Evolutionary conservation across 139 green algal genomes (phyloP).

Genomic region (Medakamo hakoo): DNA sequence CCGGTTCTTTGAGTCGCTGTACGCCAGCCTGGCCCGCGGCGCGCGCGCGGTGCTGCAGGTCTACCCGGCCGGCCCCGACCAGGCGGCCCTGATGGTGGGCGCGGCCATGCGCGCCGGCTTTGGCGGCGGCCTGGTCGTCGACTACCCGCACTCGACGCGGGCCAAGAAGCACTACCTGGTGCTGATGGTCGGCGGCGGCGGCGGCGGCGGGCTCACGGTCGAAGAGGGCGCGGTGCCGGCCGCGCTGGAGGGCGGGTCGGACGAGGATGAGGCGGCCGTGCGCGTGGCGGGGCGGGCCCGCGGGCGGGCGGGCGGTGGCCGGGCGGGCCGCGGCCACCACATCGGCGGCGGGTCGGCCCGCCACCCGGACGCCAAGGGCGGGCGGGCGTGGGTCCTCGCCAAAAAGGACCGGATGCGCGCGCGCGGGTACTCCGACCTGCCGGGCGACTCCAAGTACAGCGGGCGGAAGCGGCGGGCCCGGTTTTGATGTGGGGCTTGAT

Average conservation of each 20-base stretch:
- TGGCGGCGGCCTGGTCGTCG: slow-evolving; percentile 84
- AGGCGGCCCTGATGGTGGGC: slow-evolving; percentile 82
- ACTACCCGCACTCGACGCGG: slow-evolving; percentile 83
- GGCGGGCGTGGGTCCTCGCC: neutral
- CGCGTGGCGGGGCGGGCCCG: slow-evolving; percentile 6
- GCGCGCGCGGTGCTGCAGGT: slow-evolving; percentile 66
- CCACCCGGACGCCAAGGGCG: neutral
- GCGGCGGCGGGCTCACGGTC: too few relatives aligned
- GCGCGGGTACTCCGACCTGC: neutral
- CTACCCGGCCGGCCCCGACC: slow-evolving; percentile 37
- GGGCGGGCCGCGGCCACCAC: too few relatives aligned
- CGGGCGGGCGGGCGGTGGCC: too few relatives aligned
- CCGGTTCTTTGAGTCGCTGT: slow-evolving; percentile 81
- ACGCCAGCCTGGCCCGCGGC: slow-evolving; percentile 55
- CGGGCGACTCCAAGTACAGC: neutral
- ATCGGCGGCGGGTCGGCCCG: too few relatives aligned
- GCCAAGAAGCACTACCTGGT: slow-evolving; percentile 97
- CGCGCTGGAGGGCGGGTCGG: slow-evolving; percentile 10
- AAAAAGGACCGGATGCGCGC: neutral
- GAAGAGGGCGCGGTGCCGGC: slow-evolving; percentile 17
- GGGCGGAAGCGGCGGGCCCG: neutral
- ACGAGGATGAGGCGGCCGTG: slow-evolving; percentile 13
- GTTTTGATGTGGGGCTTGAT: neutral
- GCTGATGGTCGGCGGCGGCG: slow-evolving; percentile 68
- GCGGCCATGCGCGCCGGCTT: slow-evolving; percentile 87